Evolutionary conservation across 2,329 filamentous ascomycete species (phyloP), one percentile per base, ranked within the genome.

Genomic region (Orbilia ellipsospora): DNA sequence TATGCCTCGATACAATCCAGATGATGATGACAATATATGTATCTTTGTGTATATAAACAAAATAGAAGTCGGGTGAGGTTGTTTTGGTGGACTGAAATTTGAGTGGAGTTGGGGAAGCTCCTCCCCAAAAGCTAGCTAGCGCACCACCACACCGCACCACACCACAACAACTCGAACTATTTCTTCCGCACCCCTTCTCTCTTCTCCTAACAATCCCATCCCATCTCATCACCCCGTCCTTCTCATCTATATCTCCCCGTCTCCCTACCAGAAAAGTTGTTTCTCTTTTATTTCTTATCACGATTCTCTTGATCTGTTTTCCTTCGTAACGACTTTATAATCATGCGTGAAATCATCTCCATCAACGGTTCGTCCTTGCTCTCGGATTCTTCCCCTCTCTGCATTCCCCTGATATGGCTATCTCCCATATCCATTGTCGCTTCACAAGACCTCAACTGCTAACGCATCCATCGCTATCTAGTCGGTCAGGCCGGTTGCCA

Each of bases 401-500:
- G 78, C 80, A n/a, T 74, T 77, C 78, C 78, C 78, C 48, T 52
- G 20, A 77, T 79, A 79, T 79, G 78, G 78, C 76, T 18, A 18
- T 52, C 16, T 23, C n/a, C 20, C 20, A 13, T 12, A 57, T 77
- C 77, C 80, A 81, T 82, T 81, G 81, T 82, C 81, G 83, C 82
- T 84, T 83, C 82, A 44, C 54, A 51, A 57, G 65, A 52, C 62
- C 55, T 57, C 36, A 60, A 20, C 61, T 54, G 61, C 70, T 42
- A 76, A 65, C 55, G 78, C 78, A 82, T 18, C 84, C 83, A 81
- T 84, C 78, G 81, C 63, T 78, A 61, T 82, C 82, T 85, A 99
- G 95, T 99, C 88, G 95, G 95, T 86, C 95, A 99, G 90, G 95
- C 95, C 84, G 95, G 95, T 91, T 98, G 95, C 90, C 95, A 99